Evolutionary conservation across 371 early-diverging fungal species (phyloP), one percentile per base, ranked within the genome.

Genomic region (Mucor irregularis): DNA sequence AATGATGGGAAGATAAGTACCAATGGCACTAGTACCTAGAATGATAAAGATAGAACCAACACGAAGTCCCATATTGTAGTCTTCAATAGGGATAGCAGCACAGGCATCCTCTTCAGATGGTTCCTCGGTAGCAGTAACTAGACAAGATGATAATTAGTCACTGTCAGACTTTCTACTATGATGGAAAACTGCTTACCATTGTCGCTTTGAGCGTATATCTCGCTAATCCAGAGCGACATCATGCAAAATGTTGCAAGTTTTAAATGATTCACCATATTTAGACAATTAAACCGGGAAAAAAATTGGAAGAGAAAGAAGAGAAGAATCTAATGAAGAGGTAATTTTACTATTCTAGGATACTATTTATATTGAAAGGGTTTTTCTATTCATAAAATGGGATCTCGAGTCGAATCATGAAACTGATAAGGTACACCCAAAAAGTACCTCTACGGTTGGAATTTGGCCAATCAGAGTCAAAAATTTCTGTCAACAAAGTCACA

Each of bases 1-100:
- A 8, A 67, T 19, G 34, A 76, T 68, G 22, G 77, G 77, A 9
- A 61, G 47, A 54, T 65, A 76, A 5, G 58, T 61, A 19, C 74
- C 77, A 33, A 53, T 44, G 19, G 52, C 52, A 38, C 45, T 47
- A 9, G 63, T 66, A 1, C 22, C 60, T 2, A 62, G 33, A 35
- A 59, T 56, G n/a, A 66, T 66, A 42, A 62, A 70, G 19, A 66
- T 49, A 7, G 64, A 61, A 10, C 73, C 76, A 40, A 76, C 28
- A 22, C 73, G 62, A 11, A 76, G 44, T 2, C 64, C 60, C 49
- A 72, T 35, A 14, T 72, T 65, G 19, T 72, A 76, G 16, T 69
- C 61, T 21, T 68, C 73, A 16, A 61, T 45, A 7, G 66, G 57
- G 26, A 49, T 11, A 37, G 54, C 42, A 14, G 51, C 58, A 55